Conservation (phyloP, 2,329 filamentous ascomycete genomes). For the Aspergillus clavatus region DNA sequence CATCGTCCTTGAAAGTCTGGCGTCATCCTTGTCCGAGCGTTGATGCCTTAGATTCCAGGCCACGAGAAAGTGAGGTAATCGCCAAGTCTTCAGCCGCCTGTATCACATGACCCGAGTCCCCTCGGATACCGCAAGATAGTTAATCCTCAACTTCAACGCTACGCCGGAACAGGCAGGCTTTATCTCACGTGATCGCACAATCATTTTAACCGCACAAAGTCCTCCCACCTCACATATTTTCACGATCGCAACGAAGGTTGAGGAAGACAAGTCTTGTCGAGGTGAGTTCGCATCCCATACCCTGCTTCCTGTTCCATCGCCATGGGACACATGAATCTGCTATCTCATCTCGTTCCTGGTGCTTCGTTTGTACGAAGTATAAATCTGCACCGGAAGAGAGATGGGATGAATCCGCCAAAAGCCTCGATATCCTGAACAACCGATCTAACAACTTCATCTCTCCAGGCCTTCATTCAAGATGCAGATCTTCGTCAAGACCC, state of each 20-base stretch:
- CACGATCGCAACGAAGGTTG: slow-evolving; percentile 45
- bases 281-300: slow-evolving; percentile 39
- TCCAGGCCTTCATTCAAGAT: slow-evolving; percentile 45
- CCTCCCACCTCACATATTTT: slow-evolving; percentile 22
- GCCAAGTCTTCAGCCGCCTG: neutral
- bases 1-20: no score
- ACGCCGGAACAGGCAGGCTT: slow-evolving; percentile 5
- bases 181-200: slow-evolving; percentile 38
- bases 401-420: neutral
- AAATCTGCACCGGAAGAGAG: no score
- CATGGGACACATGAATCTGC: neutral
- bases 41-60: slow-evolving; percentile 1
- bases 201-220: slow-evolving; percentile 33
- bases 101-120: slow-evolving; percentile 6
- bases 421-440: neutral
- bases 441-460: slow-evolving; percentile 14
- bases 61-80: neutral
- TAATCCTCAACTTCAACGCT: slow-evolving; percentile 9
- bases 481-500: slow-evolving; percentile 57
- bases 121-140: slow-evolving; percentile 1
- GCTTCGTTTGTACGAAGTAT: neutral
- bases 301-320: neutral
- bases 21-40: neutral
- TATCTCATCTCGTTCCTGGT: neutral
- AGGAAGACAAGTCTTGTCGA: slow-evolving; percentile 59